phyloP scores from a whole-genome alignment of 2,329 filamentous ascomycete genomes.

The Dothidotthia symphoricarpi region DNA sequence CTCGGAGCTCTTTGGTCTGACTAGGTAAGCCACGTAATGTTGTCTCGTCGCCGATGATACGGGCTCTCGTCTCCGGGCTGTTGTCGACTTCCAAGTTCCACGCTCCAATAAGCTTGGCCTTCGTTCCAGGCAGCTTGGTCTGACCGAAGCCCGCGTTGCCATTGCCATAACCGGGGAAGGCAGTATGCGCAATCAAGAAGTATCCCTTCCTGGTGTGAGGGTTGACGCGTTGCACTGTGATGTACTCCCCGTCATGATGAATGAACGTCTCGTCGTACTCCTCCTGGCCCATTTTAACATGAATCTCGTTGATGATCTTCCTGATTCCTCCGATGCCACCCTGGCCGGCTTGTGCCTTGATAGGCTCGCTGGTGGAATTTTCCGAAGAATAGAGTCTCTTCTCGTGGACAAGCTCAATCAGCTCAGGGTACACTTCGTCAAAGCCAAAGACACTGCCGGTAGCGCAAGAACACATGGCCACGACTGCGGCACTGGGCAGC shows the following conservation, averaged over 20 bases:
- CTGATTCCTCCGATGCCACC: conserved; percentile 88
- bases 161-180: conserved; percentile 85
- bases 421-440: conserved; percentile 89
- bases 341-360: conserved; percentile 68
- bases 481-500: conserved; percentile 86
- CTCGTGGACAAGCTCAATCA: conserved; percentile 92
- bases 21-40: conserved; percentile 81
- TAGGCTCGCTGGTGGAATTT: conserved; percentile 59
- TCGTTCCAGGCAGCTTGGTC: conserved; percentile 78
- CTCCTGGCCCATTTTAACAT: conserved; percentile 92
- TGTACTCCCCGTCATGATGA: conserved; percentile 92
- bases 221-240: conserved; percentile 93
- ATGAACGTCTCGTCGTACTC: conserved; percentile 94
- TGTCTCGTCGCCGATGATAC: conserved; percentile 66
- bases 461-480: conserved; percentile 93
- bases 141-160: conserved; percentile 78
- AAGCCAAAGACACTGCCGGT: conserved; percentile 97
- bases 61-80: conserved; percentile 65
- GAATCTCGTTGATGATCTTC: conserved; percentile 90
- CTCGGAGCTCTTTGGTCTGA: conserved; percentile 70
- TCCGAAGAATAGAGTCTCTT: conserved; percentile 77
- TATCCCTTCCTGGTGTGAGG: conserved; percentile 89
- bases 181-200: conserved; percentile 93
- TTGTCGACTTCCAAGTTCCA: conserved; percentile 90
- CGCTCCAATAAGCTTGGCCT: conserved; percentile 79